Percentiles rank a stretch among this genome's conserved stretches.
Conservation (phyloP, 805 yeast genomes). For the Ogataea philodendri region DNA sequence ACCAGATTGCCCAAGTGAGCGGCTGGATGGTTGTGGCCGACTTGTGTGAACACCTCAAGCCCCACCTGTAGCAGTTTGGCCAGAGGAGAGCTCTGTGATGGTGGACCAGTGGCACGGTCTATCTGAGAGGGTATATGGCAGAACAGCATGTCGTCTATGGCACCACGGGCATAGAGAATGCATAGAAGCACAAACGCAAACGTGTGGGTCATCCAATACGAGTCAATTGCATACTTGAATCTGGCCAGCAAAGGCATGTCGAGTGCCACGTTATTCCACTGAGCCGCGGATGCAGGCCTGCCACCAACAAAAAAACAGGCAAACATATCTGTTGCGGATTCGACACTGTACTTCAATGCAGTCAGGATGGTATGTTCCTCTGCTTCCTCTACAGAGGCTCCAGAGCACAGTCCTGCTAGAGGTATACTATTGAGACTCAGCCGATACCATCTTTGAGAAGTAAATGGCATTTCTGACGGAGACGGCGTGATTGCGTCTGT, state of each 20-base stretch:
- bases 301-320: constrained; percentile 14
- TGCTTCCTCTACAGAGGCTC: constrained; percentile 3
- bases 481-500: not conserved
- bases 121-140: constrained; percentile 14
- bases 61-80: constrained; percentile 18
- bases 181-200: constrained; percentile 19
- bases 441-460: constrained; percentile 22
- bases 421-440: constrained; percentile 15
- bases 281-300: constrained; percentile 13
- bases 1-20: constrained; percentile 12
- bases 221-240: constrained; percentile 17
- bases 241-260: constrained; percentile 4
- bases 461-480: constrained; percentile 20
- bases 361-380: constrained; percentile 16
- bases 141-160: constrained; percentile 19
- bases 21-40: constrained; percentile 18
- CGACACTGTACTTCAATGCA: constrained; percentile 17
- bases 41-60: constrained; percentile 11
- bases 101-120: constrained; percentile 14
- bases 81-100: constrained; percentile 17
- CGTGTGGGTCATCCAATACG: constrained; percentile 24
- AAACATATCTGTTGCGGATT: constrained; percentile 20
- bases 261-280: constrained; percentile 11
- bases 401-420: constrained; percentile 11
- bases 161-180: constrained; percentile 18